These are phyloP conservation scores for Seiridium cupressi DNA, from an alignment of 2,329 filamentous ascomycete genomes.

Conservation along the genomic window DNA sequence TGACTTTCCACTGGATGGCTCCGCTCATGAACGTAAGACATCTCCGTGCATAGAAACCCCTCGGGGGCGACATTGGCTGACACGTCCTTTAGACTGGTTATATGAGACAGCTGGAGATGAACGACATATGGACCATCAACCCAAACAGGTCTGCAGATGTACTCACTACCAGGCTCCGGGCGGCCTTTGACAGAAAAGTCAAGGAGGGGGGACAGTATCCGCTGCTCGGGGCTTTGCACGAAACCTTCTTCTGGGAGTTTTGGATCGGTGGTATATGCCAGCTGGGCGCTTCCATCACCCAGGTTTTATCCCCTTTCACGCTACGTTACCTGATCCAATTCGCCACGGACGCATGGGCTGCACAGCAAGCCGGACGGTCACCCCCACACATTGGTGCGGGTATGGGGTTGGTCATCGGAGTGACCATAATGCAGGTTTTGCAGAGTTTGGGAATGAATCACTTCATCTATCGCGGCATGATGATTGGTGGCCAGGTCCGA, in stretches of 20 bases:
- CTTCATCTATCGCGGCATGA: conserved; percentile 90
- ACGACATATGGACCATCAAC: conserved; percentile 88
- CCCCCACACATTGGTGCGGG: conserved; percentile 71
- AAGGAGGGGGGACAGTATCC: conserved; percentile 69
- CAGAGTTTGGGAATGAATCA: conserved; percentile 84
- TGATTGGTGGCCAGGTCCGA: conserved; percentile 80
- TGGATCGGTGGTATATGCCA: conserved; percentile 79
- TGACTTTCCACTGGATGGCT: conserved; percentile 89
- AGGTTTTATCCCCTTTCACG: conserved; percentile 82
- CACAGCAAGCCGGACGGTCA: conserved; percentile 46
- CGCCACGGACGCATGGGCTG: conserved; percentile 74
- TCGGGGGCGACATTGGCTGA: neutral
- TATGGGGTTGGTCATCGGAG: conserved; percentile 78
- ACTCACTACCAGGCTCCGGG: conserved; percentile 64
- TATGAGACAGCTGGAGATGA: conserved; percentile 74
- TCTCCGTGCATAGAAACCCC: neutral
- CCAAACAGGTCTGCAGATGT: conserved; percentile 71
- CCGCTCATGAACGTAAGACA: conserved; percentile 73
- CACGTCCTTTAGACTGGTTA: conserved; percentile 65
- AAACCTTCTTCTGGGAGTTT: conserved; percentile 83
- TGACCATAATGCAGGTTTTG: conserved; percentile 80
- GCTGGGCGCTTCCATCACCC: conserved; percentile 68
- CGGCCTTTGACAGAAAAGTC: conserved; percentile 67
- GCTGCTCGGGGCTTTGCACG: conserved; percentile 77
- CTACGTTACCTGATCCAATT: conserved; percentile 86